Base-by-base conservation (phyloP, 2,329 filamentous ascomycete genomes). In the Grosmannia serpens region DNA sequence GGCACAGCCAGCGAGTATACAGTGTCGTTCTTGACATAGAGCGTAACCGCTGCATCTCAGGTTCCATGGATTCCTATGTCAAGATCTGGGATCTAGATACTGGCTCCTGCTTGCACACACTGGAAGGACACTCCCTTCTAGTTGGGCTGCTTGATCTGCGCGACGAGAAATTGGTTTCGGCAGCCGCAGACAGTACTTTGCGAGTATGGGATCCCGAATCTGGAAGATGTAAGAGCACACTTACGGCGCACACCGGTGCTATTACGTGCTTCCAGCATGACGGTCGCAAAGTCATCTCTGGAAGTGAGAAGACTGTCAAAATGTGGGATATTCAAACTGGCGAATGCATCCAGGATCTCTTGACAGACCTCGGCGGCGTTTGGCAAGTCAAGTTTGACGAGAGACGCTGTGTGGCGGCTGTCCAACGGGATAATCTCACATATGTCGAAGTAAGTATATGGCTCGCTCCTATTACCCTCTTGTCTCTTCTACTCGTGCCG, bases 191-290 rank as follows among this genome's bases (percentile, higher is more conserved):
- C 67, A 95, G 90, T 50, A 99, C 94, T 0, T 78, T 99, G 20
- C 84, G 94, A 50, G 96, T 99, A 59, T 99, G 94, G 94, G 91
- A 99, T 66, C 94, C 94, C 0, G 91, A 96, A 69, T 91, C 81
- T 51, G 94, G 94, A 9, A 86, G 89, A 63, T 97, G 94, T 71
- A 91, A 90, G 70, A 91, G 87, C 68, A 92, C 88, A 13, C 77
- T 99, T 59, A 92, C 87, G 65, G 94, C 94, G 0, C 94, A 99
- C 67, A 97, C 92, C 0, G 94, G 92, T 41, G 94, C 94, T 26
- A 99, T 99, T 63, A 99, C 94, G 5, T 99, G 94, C 71, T 99
- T 99, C 73, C 94, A 99, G 72, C 94, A 99, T 66, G 94, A 99
- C 69, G 90, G 87, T 0, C 88, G 91, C 64, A 99, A 99, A 70